Evolutionary conservation across 1,139 yeast genomes (phyloP), one percentile per base, ranked within the genome.

Genomic region (Zygosaccharomyces sapae): DNA sequence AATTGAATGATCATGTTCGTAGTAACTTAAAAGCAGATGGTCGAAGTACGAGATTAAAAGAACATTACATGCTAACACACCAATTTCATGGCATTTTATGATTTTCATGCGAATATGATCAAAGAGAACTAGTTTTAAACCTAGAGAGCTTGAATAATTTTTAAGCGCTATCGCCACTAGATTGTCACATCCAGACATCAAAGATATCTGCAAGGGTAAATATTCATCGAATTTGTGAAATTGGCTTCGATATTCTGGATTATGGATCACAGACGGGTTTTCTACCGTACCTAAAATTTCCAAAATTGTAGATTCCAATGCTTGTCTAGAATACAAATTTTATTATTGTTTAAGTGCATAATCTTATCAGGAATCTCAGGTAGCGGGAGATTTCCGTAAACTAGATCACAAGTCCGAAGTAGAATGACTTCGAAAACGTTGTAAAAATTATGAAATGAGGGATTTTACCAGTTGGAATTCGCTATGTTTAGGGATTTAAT

Each of bases 291-390:
- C 20, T 10, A 29, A 10, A 22, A 39, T n/a, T 12, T 40, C 20
- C 6, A 42, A 12, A 29, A 13, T n/a, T 22, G 37, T n/a, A 48
- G 29, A 13, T 24, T 29, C 33, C 46, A 33, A 8, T 22, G 18
- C 5, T 38, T 18, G 27, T 43, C 49, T 19, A 48, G 25, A 10
- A 38, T 38, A 43, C 43, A 38, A 13, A 45, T 16, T 2, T 5
- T 5, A 8, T 33, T 22, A 22, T 10, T 27, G 10, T 42, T 25
- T 16, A 24, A 4, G 4, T 42, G 24, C 7, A 35, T 3, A n/a
- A 48, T 43, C 33, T 41, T 34, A 19, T 33, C 7, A n/a, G 49
- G 49, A 10, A 33, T 37, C 27, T 43, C 9, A 8, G 44, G 43
- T 29, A 44, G 30, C 13, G 24, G 35, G 4, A 48, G 5, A 16